phyloP scores from a whole-genome alignment of 1,139 yeast species.

The Blastobotrys elegans region DNA sequence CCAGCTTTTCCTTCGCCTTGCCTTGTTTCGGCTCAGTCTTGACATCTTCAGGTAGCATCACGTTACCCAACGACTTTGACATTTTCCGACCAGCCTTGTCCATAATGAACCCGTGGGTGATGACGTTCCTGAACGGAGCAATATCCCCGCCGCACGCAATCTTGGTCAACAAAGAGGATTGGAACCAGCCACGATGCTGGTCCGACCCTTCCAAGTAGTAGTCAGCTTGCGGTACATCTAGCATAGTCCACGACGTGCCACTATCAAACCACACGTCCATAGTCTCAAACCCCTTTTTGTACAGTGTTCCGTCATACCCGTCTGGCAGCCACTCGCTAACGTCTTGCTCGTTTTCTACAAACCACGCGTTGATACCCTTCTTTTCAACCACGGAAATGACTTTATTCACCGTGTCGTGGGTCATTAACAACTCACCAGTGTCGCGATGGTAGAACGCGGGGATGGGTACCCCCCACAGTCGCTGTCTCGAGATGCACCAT shows the following conservation, averaged over 20 bases:
- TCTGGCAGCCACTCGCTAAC: constrained; percentile 74
- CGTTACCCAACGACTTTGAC: constrained; percentile 92
- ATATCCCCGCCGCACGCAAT: constrained; percentile 41
- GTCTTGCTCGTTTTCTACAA: constrained; percentile 46
- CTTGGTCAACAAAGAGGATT: constrained; percentile 80
- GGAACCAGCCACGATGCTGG: constrained; percentile 99
- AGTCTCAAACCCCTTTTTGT: constrained; percentile 72
- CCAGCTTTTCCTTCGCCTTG: constrained; percentile 59
- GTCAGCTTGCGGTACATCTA: constrained; percentile 52
- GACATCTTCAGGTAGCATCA: constrained; percentile 61
- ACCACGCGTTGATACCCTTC: constrained; percentile 37
- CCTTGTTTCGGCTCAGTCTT: constrained; percentile 40
- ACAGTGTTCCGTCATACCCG: constrained; percentile 37
- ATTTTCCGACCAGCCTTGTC: constrained; percentile 84
- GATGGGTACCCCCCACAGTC: constrained; percentile 98
- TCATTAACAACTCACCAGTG: constrained; percentile 56
- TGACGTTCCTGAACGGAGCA: constrained; percentile 68
- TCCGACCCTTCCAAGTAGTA: constrained; percentile 91
- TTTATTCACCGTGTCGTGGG: constrained; percentile 46
- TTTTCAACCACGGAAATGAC: constrained; percentile 50
- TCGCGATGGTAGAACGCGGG: constrained; percentile 70
- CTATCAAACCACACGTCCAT: constrained; percentile 99
- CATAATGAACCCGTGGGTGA: constrained; percentile 91
- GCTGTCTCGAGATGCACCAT: constrained; percentile 97
- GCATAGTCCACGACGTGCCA: constrained; percentile 85